These are phyloP conservation scores for Acacia crassicarpa DNA, from an alignment of 306 rosid genomes.

Conservation along the genomic window DNA sequence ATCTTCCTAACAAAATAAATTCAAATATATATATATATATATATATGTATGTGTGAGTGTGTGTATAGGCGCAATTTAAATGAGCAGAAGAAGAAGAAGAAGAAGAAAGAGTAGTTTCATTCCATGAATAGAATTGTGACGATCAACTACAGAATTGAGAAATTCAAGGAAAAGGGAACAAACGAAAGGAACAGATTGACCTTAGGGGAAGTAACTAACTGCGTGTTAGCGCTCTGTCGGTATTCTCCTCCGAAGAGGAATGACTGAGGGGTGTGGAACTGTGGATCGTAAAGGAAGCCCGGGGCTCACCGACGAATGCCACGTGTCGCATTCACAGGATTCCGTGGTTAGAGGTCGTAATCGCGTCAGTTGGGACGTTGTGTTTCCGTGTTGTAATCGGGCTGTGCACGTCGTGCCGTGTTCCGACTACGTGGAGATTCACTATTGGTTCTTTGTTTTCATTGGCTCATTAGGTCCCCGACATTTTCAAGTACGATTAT, in stretches of 20 bases:
- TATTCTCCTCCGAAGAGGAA: neutral
- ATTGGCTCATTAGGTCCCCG: neutral
- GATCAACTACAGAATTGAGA: neutral
- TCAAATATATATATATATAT: too few relatives aligned
- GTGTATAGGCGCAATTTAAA: neutral
- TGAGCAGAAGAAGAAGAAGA: neutral
- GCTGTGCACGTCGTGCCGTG: neutral
- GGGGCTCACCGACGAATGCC: constrained; percentile 30
- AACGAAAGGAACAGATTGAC: neutral
- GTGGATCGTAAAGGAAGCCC: neutral
- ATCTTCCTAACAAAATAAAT: neutral
- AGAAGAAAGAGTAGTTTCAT: neutral
- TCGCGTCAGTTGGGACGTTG: neutral
- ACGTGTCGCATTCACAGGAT: constrained; percentile 32
- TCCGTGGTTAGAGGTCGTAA: neutral
- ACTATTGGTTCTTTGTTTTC: constrained; percentile 2
- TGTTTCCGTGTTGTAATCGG: neutral
- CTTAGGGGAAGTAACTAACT: neutral
- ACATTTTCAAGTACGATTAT: neutral
- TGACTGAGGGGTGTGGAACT: neutral
- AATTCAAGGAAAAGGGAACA: neutral
- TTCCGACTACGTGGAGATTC: constrained; percentile 20
- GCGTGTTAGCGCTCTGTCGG: neutral
- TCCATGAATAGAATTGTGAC: neutral
- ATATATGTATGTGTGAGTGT: too few relatives aligned